Percentiles rank a stretch among this genome's conserved stretches.
Evolutionary conservation across 805 yeast genomes (phyloP).

Genomic region (Sungouiozyma intestinalis): DNA sequence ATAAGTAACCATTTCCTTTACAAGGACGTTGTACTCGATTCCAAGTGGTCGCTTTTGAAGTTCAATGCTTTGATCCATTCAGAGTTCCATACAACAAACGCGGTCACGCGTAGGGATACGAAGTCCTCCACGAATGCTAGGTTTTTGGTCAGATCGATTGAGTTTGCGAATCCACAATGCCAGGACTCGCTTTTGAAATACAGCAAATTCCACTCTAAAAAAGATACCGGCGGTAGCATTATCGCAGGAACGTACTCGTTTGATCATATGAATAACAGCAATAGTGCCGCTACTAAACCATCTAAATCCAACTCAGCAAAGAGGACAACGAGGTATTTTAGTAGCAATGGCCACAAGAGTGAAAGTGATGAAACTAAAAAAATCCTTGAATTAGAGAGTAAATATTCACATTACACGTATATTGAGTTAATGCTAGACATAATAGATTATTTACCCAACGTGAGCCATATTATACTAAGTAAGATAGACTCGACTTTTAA

Average conservation of each 20-base stretch:
- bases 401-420: slow-evolving; percentile 24
- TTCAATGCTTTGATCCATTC: slow-evolving; percentile 26
- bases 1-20: slow-evolving; percentile 21
- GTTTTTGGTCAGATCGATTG: slow-evolving; percentile 19
- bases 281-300: slow-evolving; percentile 1
- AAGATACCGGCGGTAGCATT: slow-evolving; percentile 6
- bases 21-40: slow-evolving; percentile 17
- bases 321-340: not conserved
- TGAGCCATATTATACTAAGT: slow-evolving; percentile 31
- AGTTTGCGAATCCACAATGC: slow-evolving; percentile 24
- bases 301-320: not conserved
- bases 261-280: slow-evolving; percentile 9
- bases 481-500: slow-evolving; percentile 45
- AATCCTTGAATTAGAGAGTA: slow-evolving; percentile 7
- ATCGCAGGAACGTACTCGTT: slow-evolving; percentile 24
- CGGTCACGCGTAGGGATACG: slow-evolving; percentile 3
- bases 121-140: slow-evolving; percentile 16
- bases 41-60: slow-evolving; percentile 19
- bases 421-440: slow-evolving; percentile 33
- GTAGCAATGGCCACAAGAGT: not conserved
- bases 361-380: not conserved
- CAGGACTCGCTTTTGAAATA: slow-evolving; percentile 28
- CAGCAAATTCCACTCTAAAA: slow-evolving; percentile 18
- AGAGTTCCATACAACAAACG: slow-evolving; percentile 17
- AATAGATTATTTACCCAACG: slow-evolving; percentile 38